phyloP scores from a whole-genome alignment of 177 flowering plant species.

The Vitis hybrid region DNA sequence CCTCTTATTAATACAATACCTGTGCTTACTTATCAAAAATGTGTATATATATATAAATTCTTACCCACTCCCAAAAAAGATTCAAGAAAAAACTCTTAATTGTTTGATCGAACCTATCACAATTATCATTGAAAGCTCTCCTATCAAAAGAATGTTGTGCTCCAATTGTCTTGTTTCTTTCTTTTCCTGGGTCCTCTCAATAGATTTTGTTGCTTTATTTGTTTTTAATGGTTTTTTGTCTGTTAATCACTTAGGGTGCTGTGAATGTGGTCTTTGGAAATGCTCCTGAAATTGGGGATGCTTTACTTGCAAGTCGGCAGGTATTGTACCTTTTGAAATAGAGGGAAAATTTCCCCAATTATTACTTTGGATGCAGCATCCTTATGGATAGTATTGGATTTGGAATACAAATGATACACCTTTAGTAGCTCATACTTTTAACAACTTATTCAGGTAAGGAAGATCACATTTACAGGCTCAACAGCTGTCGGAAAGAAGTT shows the following conservation, averaged over 20 bases:
- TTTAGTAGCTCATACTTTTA: background rate
- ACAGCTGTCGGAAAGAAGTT: constrained; percentile 97
- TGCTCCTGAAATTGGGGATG: constrained; percentile 87
- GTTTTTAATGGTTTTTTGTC: constrained; percentile 4
- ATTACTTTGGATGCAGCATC: background rate
- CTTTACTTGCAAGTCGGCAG: constrained; percentile 78
- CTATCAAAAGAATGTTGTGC: background rate
- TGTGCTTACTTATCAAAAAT: no score
- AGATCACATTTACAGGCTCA: constrained; percentile 97
- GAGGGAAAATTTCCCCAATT: no score
- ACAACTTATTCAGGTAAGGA: constrained; percentile 61
- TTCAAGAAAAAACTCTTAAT: no score
- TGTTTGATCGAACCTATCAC: no score
- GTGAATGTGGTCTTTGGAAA: constrained; percentile 96
- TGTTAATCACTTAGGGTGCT: constrained; percentile 59
- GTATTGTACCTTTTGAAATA: constrained; percentile 26
- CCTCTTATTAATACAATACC: no score
- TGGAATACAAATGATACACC: background rate
- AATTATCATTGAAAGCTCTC: no score
- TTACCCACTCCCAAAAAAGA: no score
- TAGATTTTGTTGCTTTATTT: constrained; percentile 8
- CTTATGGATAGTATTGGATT: background rate
- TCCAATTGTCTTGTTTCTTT: constrained; percentile 1
- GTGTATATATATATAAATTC: no score
- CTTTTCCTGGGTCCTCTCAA: background rate